phyloP scores from a whole-genome alignment of 768 basidiomycete genomes.

The Porpolomopsis calyptriformis region DNA sequence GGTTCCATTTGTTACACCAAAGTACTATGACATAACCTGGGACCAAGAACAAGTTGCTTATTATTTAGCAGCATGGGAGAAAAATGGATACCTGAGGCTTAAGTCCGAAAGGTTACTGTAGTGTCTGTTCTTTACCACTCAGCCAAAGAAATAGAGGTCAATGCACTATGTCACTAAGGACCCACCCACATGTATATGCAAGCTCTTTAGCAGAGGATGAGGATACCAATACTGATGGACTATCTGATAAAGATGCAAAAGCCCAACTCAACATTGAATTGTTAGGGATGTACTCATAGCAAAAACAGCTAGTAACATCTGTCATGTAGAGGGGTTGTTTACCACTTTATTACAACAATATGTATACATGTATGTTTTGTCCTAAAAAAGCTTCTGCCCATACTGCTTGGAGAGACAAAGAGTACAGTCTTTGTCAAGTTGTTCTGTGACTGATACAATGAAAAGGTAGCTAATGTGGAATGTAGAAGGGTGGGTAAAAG shows the following conservation, averaged over 20 bases:
- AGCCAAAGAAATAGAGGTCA: constrained; percentile 22
- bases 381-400: too few relatives aligned
- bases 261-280: constrained; percentile 29
- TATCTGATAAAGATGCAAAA: constrained; percentile 34
- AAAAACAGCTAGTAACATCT: neutral
- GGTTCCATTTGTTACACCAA: constrained; percentile 51
- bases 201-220: constrained; percentile 5
- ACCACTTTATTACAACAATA: too few relatives aligned
- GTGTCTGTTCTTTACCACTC: constrained; percentile 79
- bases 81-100: constrained; percentile 67
- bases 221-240: constrained; percentile 22
- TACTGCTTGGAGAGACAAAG: too few relatives aligned
- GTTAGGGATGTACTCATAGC: neutral
- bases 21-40: constrained; percentile 67
- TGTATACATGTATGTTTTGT: too few relatives aligned
- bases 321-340: too few relatives aligned
- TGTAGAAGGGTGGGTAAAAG: too few relatives aligned
- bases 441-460: too few relatives aligned
- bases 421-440: too few relatives aligned
- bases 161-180: constrained; percentile 2
- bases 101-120: constrained; percentile 84
- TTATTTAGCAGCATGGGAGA: constrained; percentile 60
- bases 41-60: constrained; percentile 53
- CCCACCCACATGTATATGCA: neutral
- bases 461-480: too few relatives aligned